These are phyloP conservation scores for Turnera subulata DNA, from an alignment of 345 rosid species.

Conservation along the genomic window DNA sequence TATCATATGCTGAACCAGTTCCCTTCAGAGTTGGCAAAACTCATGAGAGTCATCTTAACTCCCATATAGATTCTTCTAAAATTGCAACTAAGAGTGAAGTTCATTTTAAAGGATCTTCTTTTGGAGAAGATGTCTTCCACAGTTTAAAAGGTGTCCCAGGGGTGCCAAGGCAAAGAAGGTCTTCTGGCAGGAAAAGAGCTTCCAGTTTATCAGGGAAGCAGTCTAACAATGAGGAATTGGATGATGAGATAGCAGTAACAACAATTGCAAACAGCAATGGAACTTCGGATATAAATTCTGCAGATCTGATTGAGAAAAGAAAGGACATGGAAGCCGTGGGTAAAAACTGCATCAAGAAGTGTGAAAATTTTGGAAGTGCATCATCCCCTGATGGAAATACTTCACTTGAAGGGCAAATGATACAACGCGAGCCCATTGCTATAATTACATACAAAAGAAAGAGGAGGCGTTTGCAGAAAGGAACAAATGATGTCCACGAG, in stretches of 20 bases:
- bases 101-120: conserved; percentile 10
- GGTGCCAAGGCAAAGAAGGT: conserved; percentile 20
- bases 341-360: conserved; percentile 12
- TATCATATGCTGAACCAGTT: conserved; percentile 29
- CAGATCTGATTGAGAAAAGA: conserved; percentile 9
- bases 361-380: conserved; percentile 7
- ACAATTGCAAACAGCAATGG: conserved; percentile 10
- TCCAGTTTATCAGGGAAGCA: conserved; percentile 12
- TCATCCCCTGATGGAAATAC: conserved; percentile 2
- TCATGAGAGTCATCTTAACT: conserved; percentile 15
- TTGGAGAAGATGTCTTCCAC: conserved; percentile 3
- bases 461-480: conserved; percentile 16
- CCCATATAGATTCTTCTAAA: conserved; percentile 20
- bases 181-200: conserved; percentile 16
- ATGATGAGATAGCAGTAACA: conserved; percentile 11
- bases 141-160: conserved; percentile 12
- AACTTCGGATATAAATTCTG: conserved; percentile 9
- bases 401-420: conserved; percentile 7
- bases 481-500: background rate
- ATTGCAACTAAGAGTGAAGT: conserved; percentile 8
- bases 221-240: conserved; percentile 14
- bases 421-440: conserved; percentile 7
- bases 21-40: conserved; percentile 8
- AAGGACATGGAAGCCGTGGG: conserved; percentile 14
- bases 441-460: conserved; percentile 30